Percentiles rank a stretch among this genome's conserved stretches.
phyloP scores from a whole-genome alignment of 805 yeast genomes.

The Sungouiella blattae region DNA sequence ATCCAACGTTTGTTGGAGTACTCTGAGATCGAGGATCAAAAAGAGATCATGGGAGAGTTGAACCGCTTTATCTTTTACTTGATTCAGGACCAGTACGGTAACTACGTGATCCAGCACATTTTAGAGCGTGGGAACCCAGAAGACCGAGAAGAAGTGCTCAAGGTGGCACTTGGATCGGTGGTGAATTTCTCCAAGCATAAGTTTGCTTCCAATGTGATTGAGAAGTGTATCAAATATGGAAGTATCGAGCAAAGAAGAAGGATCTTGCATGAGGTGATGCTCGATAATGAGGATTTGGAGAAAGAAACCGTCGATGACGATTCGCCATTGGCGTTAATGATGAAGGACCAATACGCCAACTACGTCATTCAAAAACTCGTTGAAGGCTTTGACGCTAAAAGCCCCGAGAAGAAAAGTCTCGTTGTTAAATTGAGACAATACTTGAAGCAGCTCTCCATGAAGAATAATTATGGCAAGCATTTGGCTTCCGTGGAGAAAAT shows the following conservation, averaged over 20 bases:
- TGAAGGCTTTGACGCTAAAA: slow-evolving; percentile 62
- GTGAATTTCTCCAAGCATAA: slow-evolving; percentile 91
- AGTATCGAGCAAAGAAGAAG: slow-evolving; percentile 55
- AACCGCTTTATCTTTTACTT: slow-evolving; percentile 68
- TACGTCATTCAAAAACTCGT: slow-evolving; percentile 94
- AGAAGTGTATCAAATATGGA: slow-evolving; percentile 82
- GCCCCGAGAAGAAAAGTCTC: slow-evolving; percentile 63
- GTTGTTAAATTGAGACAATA: slow-evolving; percentile 77
- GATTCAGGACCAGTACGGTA: slow-evolving; percentile 96
- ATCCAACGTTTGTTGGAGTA: slow-evolving; percentile 88
- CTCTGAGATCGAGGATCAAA: slow-evolving; percentile 63
- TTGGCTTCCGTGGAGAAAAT: slow-evolving; percentile 78
- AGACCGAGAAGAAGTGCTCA: slow-evolving; percentile 61
- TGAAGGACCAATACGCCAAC: slow-evolving; percentile 97
- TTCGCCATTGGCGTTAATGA: slow-evolving; percentile 81
- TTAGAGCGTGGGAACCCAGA: slow-evolving; percentile 72
- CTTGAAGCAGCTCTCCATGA: slow-evolving; percentile 63
- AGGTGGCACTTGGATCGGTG: slow-evolving; percentile 65
- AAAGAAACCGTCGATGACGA: slow-evolving; percentile 54
- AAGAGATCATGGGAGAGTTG: slow-evolving; percentile 64
- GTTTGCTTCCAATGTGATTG: slow-evolving; percentile 97
- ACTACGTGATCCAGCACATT: slow-evolving; percentile 95
- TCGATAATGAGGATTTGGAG: slow-evolving; percentile 44
- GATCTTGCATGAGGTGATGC: slow-evolving; percentile 65
- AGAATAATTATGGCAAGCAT: slow-evolving; percentile 74